phyloP scores from a whole-genome alignment of 2,329 filamentous ascomycete genomes.

The Polytolypa hystricis region DNA sequence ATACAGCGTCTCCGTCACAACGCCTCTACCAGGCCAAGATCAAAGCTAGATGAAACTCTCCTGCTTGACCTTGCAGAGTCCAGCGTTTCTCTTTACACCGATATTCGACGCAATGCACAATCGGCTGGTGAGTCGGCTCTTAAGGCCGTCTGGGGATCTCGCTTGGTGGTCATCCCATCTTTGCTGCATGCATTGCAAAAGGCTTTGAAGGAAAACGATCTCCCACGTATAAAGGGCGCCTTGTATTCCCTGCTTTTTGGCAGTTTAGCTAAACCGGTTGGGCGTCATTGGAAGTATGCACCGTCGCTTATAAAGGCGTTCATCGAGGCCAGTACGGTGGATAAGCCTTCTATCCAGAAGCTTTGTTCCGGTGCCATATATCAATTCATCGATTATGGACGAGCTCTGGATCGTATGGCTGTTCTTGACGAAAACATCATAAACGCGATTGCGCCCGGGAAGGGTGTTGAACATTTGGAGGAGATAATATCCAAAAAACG shows the following conservation, averaged over 20 bases:
- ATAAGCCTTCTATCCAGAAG: constrained; percentile 89
- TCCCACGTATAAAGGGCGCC: constrained; percentile 85
- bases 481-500: constrained; percentile 54
- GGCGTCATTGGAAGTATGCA: constrained; percentile 89
- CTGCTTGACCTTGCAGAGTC: constrained; percentile 82
- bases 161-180: constrained; percentile 80
- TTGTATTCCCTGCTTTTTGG: constrained; percentile 87
- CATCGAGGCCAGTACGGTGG: constrained; percentile 77
- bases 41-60: constrained; percentile 75
- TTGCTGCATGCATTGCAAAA: constrained; percentile 67
- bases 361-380: constrained; percentile 73
- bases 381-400: constrained; percentile 83
- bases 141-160: constrained; percentile 78
- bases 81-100: constrained; percentile 81
- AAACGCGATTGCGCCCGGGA: constrained; percentile 56
- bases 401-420: constrained; percentile 74
- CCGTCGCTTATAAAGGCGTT: constrained; percentile 82
- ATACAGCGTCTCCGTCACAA: constrained; percentile 91
- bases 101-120: constrained; percentile 90
- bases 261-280: constrained; percentile 74
- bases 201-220: constrained; percentile 68
- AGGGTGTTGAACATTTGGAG: constrained; percentile 52
- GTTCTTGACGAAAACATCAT: constrained; percentile 64
- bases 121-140: constrained; percentile 85
- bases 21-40: constrained; percentile 74